These are phyloP conservation scores for Fusarium sp. DNA, from an alignment of 2,329 filamentous ascomycete genomes.

Conservation along the genomic window DNA sequence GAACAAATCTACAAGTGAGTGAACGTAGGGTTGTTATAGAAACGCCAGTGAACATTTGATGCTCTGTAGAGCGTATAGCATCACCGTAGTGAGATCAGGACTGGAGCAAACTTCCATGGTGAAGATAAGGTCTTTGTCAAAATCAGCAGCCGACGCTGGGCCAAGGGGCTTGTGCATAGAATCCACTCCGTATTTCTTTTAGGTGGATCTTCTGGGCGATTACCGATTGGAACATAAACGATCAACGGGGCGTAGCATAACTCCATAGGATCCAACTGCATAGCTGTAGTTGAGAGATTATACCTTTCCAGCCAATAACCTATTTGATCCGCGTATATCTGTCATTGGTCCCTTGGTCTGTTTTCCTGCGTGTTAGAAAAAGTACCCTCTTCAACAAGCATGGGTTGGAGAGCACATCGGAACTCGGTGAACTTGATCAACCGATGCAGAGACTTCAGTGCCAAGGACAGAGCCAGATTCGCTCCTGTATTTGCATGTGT, in stretches of 20 bases:
- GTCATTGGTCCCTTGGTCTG: too few relatives aligned
- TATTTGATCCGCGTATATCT: not conserved
- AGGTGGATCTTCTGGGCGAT: not conserved
- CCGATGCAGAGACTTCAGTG: too few relatives aligned
- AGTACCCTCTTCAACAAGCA: too few relatives aligned
- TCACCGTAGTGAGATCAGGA: not conserved
- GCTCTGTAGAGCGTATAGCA: too few relatives aligned
- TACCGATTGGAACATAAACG: not conserved
- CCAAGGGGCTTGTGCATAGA: not conserved
- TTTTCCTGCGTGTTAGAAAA: too few relatives aligned
- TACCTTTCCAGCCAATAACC: not conserved
- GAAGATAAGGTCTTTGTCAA: not conserved
- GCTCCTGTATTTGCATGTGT: too few relatives aligned
- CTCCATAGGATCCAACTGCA: not conserved
- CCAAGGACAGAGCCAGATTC: too few relatives aligned
- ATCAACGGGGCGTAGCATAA: not conserved
- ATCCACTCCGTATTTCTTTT: not conserved
- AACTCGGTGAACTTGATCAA: too few relatives aligned
- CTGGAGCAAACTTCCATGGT: not conserved
- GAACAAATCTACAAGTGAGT: too few relatives aligned
- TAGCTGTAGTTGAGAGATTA: not conserved
- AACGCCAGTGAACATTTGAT: too few relatives aligned
- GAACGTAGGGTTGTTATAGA: accelerated
- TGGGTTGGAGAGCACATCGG: too few relatives aligned
- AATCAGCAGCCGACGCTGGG: too few relatives aligned